Percentiles rank a stretch among this genome's conserved stretches.
Conservation (phyloP, 169 alveolate genomes). For the Plasmodium malariae region DNA sequence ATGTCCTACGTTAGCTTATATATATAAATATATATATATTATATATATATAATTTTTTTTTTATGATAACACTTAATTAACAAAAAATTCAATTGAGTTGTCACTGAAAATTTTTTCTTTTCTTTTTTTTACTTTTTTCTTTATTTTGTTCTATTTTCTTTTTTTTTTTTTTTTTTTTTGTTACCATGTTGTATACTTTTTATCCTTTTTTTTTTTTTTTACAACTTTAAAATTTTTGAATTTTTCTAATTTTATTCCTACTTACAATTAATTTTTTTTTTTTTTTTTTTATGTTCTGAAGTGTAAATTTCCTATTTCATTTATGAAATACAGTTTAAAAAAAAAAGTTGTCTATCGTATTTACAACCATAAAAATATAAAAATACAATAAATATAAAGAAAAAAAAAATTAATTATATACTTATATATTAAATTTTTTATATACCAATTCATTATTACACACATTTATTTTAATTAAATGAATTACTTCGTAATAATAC, state of each 20-base stretch:
- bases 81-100: too few relatives aligned
- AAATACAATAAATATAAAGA: background rate
- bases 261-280: slow-evolving; percentile 8
- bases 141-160: background rate
- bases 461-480: background rate
- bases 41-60: background rate
- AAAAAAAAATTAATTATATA: background rate
- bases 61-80: slow-evolving; percentile 10
- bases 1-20: background rate
- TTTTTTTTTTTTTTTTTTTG: background rate
- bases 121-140: slow-evolving; percentile 6
- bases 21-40: background rate
- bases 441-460: background rate
- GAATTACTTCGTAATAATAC: slow-evolving; percentile 11
- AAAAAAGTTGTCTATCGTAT: slow-evolving; percentile 17
- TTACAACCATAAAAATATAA: slow-evolving; percentile 8
- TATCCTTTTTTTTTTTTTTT: background rate
- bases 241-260: slow-evolving; percentile 20
- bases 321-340: background rate
- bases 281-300: slow-evolving; percentile 6
- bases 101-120: too few relatives aligned
- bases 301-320: slow-evolving; percentile 37
- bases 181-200: background rate
- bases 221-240: slow-evolving; percentile 13
- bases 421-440: background rate